Conservation (phyloP, 148 eudicot genomes). For the Nyssa sinensis region DNA sequence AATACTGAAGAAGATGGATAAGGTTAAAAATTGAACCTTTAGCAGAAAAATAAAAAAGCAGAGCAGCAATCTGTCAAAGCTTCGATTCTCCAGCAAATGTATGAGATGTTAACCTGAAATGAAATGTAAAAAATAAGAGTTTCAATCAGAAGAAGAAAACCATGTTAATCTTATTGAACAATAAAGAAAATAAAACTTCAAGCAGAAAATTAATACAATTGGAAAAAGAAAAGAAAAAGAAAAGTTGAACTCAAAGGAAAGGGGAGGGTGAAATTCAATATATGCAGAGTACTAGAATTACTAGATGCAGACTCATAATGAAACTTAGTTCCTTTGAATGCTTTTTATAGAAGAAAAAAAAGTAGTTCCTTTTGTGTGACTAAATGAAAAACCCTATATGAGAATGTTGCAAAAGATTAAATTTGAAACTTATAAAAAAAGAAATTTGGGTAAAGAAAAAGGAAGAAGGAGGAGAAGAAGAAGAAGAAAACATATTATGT, state of each 20-base stretch:
- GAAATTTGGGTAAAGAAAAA: too few species aligned
- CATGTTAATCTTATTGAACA: background rate
- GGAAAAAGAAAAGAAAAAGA: too few species aligned
- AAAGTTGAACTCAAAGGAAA: too few species aligned
- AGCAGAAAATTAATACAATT: background rate
- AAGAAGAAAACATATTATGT: too few species aligned
- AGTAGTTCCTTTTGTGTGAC: too few species aligned
- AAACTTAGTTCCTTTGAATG: too few species aligned
- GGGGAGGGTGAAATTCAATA: background rate
- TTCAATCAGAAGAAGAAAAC: background rate
- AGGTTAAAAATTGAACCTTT: background rate
- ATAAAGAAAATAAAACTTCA: background rate
- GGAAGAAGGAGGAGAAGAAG: too few species aligned
- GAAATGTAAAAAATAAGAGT: background rate
- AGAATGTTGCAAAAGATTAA: too few species aligned
- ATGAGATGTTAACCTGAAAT: slow-evolving; percentile 8
- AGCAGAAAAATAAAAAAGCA: background rate
- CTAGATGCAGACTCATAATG: too few species aligned
- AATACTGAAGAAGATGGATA: slow-evolving; percentile 19
- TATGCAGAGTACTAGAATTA: background rate
- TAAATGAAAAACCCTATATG: too few species aligned
- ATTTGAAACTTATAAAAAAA: too few species aligned
- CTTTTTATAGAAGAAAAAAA: too few species aligned
- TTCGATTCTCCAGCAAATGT: background rate
- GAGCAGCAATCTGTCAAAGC: background rate